Evolutionary conservation across 1,139 yeast species (phyloP), one percentile per base, ranked within the genome.

Genomic region (Meyerozyma elateridarum): DNA sequence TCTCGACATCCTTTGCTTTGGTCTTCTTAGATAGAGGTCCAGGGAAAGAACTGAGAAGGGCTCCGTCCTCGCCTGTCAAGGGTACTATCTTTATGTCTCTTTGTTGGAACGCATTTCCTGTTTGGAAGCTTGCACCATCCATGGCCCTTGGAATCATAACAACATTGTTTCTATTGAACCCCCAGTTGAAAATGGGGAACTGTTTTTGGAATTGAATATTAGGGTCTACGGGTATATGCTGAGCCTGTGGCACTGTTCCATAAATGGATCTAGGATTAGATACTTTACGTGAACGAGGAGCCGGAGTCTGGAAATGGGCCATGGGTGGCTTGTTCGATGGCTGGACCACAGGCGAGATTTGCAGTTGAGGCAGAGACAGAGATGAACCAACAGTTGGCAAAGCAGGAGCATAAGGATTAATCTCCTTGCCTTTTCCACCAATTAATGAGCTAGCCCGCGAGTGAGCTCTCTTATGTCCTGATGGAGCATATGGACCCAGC

Each of bases 111-210:
- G n/a, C n/a, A n/a, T n/a, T n/a, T n/a, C n/a, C n/a, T n/a, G n/a
- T n/a, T n/a, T n/a, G n/a, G n/a, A n/a, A n/a, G n/a, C n/a, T n/a
- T n/a, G n/a, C n/a, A n/a, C n/a, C n/a, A n/a, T n/a, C n/a, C 18
- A 24, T 32, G 2, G 36, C 31, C 9, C 36, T 41, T 4, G 71
- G 68, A n/a, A 60, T 44, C 30, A 67, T 46, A 8, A 44, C 41
- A 1, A 53, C 61, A 8, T 56, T 56, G 19, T 51, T 54, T 25
- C 51, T 56, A 5, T 67, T 53, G 22, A 64, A 59, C 29, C 85
- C 73, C 85, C 94, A 88, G 36, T 73, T 65, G 51, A 87, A 83
- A 21, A 88, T 54, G 0, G 95, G 95, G 53, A 83, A 84, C 51
- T 85, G 95, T 36, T 85, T 64, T 32, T 65, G 67, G 19, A 49